These are phyloP conservation scores for Sanchytrium tribonematis DNA, from an alignment of 371 early-diverging fungal genomes.

Conservation along the genomic window DNA sequence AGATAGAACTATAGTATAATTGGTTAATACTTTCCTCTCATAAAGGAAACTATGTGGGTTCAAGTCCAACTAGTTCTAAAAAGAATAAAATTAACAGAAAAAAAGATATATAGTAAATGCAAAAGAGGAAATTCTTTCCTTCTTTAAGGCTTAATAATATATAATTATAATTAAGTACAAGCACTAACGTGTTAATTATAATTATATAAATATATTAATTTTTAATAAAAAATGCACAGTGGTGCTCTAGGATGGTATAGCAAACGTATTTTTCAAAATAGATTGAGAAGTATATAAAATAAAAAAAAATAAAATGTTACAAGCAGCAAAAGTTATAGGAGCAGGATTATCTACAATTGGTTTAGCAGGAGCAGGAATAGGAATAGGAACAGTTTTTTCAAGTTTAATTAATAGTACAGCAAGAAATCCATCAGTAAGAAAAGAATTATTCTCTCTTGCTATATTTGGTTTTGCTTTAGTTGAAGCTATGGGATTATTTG, in stretches of 20 bases:
- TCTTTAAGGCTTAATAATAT: too few relatives aligned
- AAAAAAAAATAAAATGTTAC: background rate
- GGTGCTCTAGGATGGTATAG: background rate
- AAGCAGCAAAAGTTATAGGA: background rate
- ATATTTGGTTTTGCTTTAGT: background rate
- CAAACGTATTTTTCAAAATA: background rate
- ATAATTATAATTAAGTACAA: too few relatives aligned
- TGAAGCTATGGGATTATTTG: background rate
- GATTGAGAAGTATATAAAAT: background rate
- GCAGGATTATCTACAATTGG: background rate
- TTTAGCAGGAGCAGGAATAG: background rate
- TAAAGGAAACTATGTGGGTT: background rate
- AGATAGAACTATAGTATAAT: background rate
- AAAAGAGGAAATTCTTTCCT: too few relatives aligned
- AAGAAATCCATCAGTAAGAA: constrained; percentile 17
- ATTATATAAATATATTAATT: too few relatives aligned
- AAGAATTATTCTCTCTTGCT: constrained; percentile 17
- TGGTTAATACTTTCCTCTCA: background rate
- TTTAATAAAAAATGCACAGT: background rate
- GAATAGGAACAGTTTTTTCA: background rate
- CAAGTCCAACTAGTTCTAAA: background rate
- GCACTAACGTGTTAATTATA: too few relatives aligned
- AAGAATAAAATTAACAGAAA: background rate
- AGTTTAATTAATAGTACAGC: constrained; percentile 9
- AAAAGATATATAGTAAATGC: background rate